Conservation (phyloP, 352 stramenopile genomes). For the Phytophthora nicotianae region DNA sequence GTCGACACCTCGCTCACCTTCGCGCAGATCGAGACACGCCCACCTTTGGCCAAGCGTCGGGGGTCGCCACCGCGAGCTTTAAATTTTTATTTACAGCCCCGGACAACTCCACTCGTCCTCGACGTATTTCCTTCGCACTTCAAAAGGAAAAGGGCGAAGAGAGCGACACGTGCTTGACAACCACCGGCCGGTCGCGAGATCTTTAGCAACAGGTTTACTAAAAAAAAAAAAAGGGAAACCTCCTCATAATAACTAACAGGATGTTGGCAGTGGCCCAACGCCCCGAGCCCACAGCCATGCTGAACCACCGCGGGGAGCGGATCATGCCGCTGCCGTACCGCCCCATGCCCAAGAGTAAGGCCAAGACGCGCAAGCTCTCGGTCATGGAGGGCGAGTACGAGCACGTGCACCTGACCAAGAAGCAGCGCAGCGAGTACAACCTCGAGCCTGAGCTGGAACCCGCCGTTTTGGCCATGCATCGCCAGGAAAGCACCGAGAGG, state of each 20-base stretch:
- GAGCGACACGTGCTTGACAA: constrained; percentile 1
- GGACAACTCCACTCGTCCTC: constrained; percentile 6
- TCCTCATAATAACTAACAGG: constrained; percentile 6
- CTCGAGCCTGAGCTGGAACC: constrained; percentile 26
- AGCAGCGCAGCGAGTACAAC: constrained; percentile 39
- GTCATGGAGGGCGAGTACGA: constrained; percentile 38
- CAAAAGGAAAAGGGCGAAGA: constrained; percentile 45
- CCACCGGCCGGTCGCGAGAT: constrained; percentile 7
- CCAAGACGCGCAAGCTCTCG: constrained; percentile 47
- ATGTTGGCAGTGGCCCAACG: constrained; percentile 34
- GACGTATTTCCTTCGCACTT: constrained; percentile 31
- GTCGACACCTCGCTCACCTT: constrained; percentile 27
- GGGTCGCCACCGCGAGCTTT: constrained; percentile 8
- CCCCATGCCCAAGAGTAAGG: constrained; percentile 19
- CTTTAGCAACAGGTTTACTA: constrained; percentile 3
- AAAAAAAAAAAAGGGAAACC: neutral
- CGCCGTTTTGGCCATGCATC: constrained; percentile 14
- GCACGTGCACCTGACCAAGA: constrained; percentile 39
- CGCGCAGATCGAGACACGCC: constrained; percentile 17
- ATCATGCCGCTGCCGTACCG: constrained; percentile 37
- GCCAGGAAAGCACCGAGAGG: constrained; percentile 14
- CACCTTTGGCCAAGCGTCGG: constrained; percentile 9
- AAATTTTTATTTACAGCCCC: constrained; percentile 18
- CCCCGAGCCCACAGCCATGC: constrained; percentile 29
- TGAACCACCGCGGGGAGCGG: constrained; percentile 49